Percentiles rank a stretch among this genome's conserved stretches.
Conservation (phyloP, 2,329 filamentous ascomycete genomes). For the Xylariaceae sp. region DNA sequence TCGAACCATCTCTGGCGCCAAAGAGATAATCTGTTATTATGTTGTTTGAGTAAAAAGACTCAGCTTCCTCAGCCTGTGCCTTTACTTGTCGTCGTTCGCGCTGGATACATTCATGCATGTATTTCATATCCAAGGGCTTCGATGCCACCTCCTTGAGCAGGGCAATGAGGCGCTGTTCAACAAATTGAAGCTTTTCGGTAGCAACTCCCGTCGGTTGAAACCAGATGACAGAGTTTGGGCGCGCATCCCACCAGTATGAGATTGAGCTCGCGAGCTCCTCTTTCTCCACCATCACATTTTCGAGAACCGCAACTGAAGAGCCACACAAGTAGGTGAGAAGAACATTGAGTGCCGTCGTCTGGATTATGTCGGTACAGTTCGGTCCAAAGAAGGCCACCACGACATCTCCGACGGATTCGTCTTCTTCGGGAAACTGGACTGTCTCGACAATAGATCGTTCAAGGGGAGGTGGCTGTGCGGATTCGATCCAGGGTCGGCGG, state of each 20-base stretch:
- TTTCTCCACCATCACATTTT: constrained; percentile 87
- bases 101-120: constrained; percentile 81
- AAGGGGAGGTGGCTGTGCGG: constrained; percentile 67
- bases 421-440: constrained; percentile 91
- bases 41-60: constrained; percentile 74
- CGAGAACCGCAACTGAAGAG: constrained; percentile 85
- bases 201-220: constrained; percentile 82
- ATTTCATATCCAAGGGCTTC: constrained; percentile 81
- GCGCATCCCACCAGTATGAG: constrained; percentile 69
- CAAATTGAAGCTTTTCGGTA: constrained; percentile 75
- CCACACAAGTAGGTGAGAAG: constrained; percentile 83
- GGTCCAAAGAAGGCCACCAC: constrained; percentile 84
- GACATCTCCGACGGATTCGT: constrained; percentile 88
- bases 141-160: constrained; percentile 74
- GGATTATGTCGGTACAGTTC: constrained; percentile 63
- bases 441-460: constrained; percentile 67
- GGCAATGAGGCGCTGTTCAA: constrained; percentile 80
- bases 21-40: constrained; percentile 93
- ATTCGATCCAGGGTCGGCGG: constrained; percentile 86
- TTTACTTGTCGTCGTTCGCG: constrained; percentile 77
- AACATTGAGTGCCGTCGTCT: constrained; percentile 69
- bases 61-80: constrained; percentile 74
- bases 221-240: constrained; percentile 78
- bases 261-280: constrained; percentile 88
- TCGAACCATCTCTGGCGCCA: constrained; percentile 77